Percentiles rank a stretch among this genome's conserved stretches.
These are phyloP conservation scores for Kazachstania bromeliacearum DNA, from an alignment of 805 yeast genomes.

Conservation along the genomic window DNA sequence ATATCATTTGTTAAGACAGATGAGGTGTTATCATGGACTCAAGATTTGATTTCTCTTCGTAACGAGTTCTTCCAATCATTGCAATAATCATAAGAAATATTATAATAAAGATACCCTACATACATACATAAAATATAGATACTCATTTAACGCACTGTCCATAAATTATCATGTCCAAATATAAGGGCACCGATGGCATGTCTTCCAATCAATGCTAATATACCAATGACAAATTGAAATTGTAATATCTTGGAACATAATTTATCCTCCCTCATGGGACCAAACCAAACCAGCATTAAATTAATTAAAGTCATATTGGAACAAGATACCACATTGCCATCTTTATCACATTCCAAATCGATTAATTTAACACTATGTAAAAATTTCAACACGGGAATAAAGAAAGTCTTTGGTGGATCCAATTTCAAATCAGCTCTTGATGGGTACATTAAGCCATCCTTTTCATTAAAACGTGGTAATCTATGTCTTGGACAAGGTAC, in stretches of 20 bases:
- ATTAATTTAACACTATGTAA: slow-evolving; percentile 42
- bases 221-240: slow-evolving; percentile 58
- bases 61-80: slow-evolving; percentile 11
- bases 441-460: slow-evolving; percentile 68
- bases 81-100: background rate
- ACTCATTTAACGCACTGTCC: slow-evolving; percentile 17
- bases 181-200: slow-evolving; percentile 79
- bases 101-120: background rate
- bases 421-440: slow-evolving; percentile 43
- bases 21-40: slow-evolving; percentile 63
- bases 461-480: slow-evolving; percentile 63
- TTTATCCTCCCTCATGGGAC: slow-evolving; percentile 80
- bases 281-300: slow-evolving; percentile 71
- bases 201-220: slow-evolving; percentile 57
- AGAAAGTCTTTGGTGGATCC: slow-evolving; percentile 26
- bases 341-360: slow-evolving; percentile 34
- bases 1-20: slow-evolving; percentile 53
- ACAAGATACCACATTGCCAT: slow-evolving; percentile 32
- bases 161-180: slow-evolving; percentile 81
- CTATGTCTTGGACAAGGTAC: slow-evolving; percentile 96
- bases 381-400: slow-evolving; percentile 31
- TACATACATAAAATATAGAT: background rate
- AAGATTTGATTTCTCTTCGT: slow-evolving; percentile 44
- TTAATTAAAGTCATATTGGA: slow-evolving; percentile 87
- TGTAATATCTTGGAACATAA: slow-evolving; percentile 52